Conservation (phyloP, 2,329 filamentous ascomycete genomes). For the Trichoderma brevicompactum region DNA sequence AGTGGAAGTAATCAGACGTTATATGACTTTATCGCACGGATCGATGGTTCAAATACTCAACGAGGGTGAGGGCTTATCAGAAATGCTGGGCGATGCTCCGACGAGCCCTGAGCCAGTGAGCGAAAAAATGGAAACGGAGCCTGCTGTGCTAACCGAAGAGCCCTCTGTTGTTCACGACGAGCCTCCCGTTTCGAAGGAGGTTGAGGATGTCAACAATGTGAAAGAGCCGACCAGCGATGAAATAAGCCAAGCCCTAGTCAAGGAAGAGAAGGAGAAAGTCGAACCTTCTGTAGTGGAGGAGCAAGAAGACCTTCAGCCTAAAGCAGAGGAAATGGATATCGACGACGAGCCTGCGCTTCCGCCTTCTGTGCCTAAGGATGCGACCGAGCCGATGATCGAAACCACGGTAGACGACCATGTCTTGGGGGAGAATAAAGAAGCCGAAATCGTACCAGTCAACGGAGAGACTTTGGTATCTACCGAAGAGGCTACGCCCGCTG, state of each 20-base stretch:
- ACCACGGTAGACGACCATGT: not conserved
- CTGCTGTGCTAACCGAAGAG: not conserved
- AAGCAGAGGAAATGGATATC: conserved; percentile 49
- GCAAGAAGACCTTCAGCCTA: conserved; percentile 39
- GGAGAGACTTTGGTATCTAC: not conserved
- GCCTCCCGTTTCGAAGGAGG: not conserved
- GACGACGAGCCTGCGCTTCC: conserved; percentile 35
- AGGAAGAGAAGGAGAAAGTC: conserved; percentile 14
- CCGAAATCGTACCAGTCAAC: conserved; percentile 9
- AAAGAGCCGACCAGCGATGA: not conserved
- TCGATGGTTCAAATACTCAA: conserved; percentile 53
- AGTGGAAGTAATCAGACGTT: conserved; percentile 51
- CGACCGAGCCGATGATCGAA: conserved; percentile 6
- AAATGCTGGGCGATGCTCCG: conserved; percentile 47
- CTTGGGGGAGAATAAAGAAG: conserved; percentile 6
- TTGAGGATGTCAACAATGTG: not conserved
- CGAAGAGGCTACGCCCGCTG: conserved; percentile 7
- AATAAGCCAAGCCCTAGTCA: not conserved
- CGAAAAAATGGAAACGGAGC: conserved; percentile 14
- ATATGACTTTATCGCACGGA: conserved; percentile 54
- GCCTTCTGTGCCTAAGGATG: not conserved
- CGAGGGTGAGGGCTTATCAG: conserved; percentile 49
- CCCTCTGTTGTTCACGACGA: not conserved
- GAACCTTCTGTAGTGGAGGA: conserved; percentile 32
- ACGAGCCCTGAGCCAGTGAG: not conserved